A percentile compares a stretch with the other conserved stretches of the same genome.
These are phyloP conservation scores for Neltuma alba DNA, from an alignment of 306 rosid species.

Conservation along the genomic window DNA sequence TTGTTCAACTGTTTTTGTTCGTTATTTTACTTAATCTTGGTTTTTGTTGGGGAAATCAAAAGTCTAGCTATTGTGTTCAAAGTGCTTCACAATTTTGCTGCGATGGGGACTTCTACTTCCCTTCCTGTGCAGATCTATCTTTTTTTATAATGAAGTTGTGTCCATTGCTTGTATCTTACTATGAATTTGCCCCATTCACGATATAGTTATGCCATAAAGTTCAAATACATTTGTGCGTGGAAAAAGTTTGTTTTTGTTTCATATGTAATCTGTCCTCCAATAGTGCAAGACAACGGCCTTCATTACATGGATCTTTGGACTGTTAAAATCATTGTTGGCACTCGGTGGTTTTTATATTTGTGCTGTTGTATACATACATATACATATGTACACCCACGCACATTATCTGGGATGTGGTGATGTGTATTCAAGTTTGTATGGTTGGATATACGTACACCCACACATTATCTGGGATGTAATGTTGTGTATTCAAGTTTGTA, in stretches of 20 bases:
- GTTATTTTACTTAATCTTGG: background rate
- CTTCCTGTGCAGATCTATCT: background rate
- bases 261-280: constrained; percentile 2
- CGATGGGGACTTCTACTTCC: background rate
- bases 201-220: background rate
- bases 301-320: background rate
- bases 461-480: background rate
- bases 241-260: background rate
- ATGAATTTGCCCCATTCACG: background rate
- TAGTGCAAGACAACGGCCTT: background rate
- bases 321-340: background rate
- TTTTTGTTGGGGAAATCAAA: background rate
- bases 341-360: too few relatives aligned
- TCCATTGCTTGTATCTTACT: background rate
- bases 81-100: background rate
- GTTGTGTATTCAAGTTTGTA: constrained; percentile 17
- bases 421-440: too few relatives aligned
- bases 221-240: constrained; percentile 1
- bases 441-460: too few relatives aligned
- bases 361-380: too few relatives aligned
- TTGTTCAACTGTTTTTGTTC: constrained; percentile 7
- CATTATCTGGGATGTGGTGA: too few relatives aligned
- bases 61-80: background rate
- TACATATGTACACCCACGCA: too few relatives aligned
- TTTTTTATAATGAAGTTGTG: background rate